These are phyloP conservation scores for Phytophthora pseudosyringae DNA, from an alignment of 352 stramenopile genomes.

Conservation along the genomic window DNA sequence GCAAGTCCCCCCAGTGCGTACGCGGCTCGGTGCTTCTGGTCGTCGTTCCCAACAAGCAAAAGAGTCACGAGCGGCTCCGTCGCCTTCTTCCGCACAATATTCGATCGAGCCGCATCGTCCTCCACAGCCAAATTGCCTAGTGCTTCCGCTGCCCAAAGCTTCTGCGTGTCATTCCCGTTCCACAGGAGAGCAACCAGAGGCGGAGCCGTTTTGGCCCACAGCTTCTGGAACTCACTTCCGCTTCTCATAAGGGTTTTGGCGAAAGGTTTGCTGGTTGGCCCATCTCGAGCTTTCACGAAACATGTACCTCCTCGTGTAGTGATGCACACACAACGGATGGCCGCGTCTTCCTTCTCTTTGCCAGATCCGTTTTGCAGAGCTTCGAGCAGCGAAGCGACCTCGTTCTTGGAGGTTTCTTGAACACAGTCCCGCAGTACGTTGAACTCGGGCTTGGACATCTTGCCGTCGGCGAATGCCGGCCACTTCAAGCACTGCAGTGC, in stretches of 20 bases:
- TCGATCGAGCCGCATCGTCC: not conserved
- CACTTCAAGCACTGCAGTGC: not conserved
- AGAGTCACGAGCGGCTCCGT: not conserved
- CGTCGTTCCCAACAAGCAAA: not conserved
- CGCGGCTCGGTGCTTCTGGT: not conserved
- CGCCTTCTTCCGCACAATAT: not conserved
- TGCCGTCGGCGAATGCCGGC: not conserved
- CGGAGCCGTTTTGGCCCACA: not conserved
- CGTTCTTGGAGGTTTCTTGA: not conserved
- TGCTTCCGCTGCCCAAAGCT: not conserved
- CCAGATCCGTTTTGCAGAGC: not conserved
- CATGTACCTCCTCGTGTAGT: not conserved
- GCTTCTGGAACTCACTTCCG: not conserved
- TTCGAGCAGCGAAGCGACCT: not conserved
- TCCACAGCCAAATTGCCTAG: not conserved
- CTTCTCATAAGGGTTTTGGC: not conserved
- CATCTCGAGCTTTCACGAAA: no score
- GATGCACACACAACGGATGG: not conserved
- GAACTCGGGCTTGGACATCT: not conserved
- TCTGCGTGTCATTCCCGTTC: not conserved
- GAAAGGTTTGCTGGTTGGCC: not conserved
- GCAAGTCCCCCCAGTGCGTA: not conserved
- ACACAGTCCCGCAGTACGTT: not conserved
- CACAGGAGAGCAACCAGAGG: not conserved
- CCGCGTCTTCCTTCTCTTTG: not conserved